phyloP scores from a whole-genome alignment of 257 asterid genomes.

The Plantago ovata region DNA sequence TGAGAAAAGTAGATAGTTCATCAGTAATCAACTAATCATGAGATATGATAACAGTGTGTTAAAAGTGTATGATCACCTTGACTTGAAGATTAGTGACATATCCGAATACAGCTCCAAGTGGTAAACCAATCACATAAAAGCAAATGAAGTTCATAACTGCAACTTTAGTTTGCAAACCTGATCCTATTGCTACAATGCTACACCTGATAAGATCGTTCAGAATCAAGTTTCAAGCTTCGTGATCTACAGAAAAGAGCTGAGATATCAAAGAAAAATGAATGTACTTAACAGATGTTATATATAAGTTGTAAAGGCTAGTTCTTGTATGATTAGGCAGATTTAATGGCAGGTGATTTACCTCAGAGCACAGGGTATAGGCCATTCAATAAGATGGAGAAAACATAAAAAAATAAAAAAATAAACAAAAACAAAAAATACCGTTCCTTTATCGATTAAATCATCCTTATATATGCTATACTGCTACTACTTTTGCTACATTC shows the following conservation, averaged over 20 bases:
- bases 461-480: no score
- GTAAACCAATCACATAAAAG: constrained; percentile 40
- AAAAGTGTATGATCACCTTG: constrained; percentile 18
- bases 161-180: constrained; percentile 41
- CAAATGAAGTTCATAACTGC: constrained; percentile 40
- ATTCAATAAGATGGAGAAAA: constrained; percentile 40
- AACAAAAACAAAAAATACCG: no score
- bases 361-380: constrained; percentile 46
- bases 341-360: background rate
- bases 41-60: background rate
- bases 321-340: no score
- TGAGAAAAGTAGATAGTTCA: background rate
- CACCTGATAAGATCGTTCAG: constrained; percentile 26
- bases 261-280: no score
- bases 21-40: background rate
- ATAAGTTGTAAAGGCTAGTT: no score
- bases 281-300: no score
- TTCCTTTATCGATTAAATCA: no score
- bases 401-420: no score
- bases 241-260: background rate
- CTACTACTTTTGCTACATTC: no score
- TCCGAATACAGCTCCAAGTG: constrained; percentile 38
- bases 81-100: constrained; percentile 37
- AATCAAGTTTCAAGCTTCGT: no score
- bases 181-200: constrained; percentile 59